phyloP scores from a whole-genome alignment of 2,329 filamentous ascomycete genomes.

The Cadophora malorum region DNA sequence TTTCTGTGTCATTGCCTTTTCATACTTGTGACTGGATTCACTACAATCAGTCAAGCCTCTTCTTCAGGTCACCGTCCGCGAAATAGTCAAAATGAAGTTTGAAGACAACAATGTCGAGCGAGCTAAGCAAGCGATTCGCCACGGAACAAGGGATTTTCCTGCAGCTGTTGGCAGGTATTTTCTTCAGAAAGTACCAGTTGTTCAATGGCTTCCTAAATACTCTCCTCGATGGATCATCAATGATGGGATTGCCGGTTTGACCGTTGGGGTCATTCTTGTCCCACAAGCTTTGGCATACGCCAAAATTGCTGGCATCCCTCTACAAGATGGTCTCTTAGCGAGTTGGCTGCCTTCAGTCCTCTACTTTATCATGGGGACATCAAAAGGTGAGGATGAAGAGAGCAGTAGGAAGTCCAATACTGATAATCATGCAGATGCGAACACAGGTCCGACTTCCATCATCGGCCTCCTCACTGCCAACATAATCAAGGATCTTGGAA shows the following conservation, averaged over 20 bases:
- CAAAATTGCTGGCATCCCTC: constrained; percentile 65
- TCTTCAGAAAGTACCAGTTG: not conserved
- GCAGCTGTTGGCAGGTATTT: not conserved
- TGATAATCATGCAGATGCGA: constrained; percentile 38
- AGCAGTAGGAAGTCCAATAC: not conserved
- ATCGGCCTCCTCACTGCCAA: constrained; percentile 70
- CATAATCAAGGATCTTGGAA: constrained; percentile 58
- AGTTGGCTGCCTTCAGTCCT: constrained; percentile 63
- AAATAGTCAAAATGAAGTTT: constrained; percentile 5
- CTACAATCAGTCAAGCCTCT: not conserved
- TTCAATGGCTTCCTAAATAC: constrained; percentile 57
- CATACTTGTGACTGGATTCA: too few relatives aligned
- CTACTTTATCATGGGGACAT: constrained; percentile 66
- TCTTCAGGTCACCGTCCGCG: not conserved
- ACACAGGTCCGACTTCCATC: constrained; percentile 62
- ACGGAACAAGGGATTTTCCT: constrained; percentile 6
- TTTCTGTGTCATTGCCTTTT: not conserved
- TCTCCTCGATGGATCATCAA: constrained; percentile 60
- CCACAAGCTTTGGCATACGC: constrained; percentile 67
- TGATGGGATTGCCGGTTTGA: constrained; percentile 60
- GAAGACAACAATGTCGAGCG: not conserved
- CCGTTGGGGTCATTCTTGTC: constrained; percentile 64
- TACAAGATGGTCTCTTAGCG: constrained; percentile 56
- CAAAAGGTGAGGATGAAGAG: constrained; percentile 54
- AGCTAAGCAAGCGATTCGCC: constrained; percentile 9